Conservation (phyloP, 2,329 filamentous ascomycete species). For the Ascochyta rabiei region DNA sequence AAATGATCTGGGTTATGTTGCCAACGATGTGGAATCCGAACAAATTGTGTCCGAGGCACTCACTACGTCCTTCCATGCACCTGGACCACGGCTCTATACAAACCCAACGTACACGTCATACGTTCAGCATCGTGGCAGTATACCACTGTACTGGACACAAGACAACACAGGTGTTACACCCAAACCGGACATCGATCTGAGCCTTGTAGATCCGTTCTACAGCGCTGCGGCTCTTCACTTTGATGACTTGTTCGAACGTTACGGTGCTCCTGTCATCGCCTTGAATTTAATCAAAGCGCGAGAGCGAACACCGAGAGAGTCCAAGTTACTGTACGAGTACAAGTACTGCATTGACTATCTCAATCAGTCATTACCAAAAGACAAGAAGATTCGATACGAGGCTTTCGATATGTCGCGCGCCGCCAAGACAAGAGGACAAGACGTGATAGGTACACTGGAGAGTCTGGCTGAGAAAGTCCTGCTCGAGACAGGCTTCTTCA, state of each 20-base stretch:
- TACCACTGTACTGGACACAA: slow-evolving; percentile 96
- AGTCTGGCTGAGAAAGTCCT: slow-evolving; percentile 87
- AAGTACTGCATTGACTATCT: slow-evolving; percentile 87
- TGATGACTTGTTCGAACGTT: slow-evolving; percentile 90
- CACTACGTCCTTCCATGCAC: slow-evolving; percentile 93
- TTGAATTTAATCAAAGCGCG: slow-evolving; percentile 86
- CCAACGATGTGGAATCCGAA: slow-evolving; percentile 98
- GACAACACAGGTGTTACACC: slow-evolving; percentile 94
- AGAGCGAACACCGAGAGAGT: slow-evolving; percentile 88
- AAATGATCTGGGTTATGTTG: slow-evolving; percentile 94
- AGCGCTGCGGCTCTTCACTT: slow-evolving; percentile 92
- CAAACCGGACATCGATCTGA: slow-evolving; percentile 94
- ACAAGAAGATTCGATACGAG: slow-evolving; percentile 88
- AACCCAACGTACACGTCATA: slow-evolving; percentile 95
- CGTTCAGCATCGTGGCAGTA: slow-evolving; percentile 94
- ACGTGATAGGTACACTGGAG: slow-evolving; percentile 93
- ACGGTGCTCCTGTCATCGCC: slow-evolving; percentile 89
- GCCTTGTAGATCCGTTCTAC: slow-evolving; percentile 95
- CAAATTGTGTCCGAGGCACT: slow-evolving; percentile 95
- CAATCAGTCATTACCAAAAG: slow-evolving; percentile 86
- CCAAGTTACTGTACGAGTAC: slow-evolving; percentile 86
- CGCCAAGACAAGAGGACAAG: slow-evolving; percentile 85
- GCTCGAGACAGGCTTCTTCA: slow-evolving; percentile 88
- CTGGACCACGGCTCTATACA: slow-evolving; percentile 81
- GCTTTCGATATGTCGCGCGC: slow-evolving; percentile 98